Evolutionary conservation across 140 eudicot species (phyloP).

Genomic region (Bidens hawaiensis): DNA sequence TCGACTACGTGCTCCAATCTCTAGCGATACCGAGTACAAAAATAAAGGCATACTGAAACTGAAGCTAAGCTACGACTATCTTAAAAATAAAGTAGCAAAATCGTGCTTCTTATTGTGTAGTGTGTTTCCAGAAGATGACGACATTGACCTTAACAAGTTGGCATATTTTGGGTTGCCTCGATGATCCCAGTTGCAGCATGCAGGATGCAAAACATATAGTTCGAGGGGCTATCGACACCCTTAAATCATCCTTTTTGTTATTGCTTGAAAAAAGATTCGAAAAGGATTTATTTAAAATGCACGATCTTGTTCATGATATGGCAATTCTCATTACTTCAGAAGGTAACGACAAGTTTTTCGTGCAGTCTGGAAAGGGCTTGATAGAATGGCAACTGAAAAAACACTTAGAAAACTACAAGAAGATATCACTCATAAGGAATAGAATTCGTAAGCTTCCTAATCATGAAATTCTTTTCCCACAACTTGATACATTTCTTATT

Average conservation of each 20-base stretch:
- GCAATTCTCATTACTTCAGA: conserved; percentile 21
- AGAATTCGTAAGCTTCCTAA: conserved; percentile 5
- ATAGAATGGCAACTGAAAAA: conserved; percentile 11
- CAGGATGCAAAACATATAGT: conserved; percentile 15
- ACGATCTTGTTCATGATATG: conserved; percentile 38
- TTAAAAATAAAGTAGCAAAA: neutral
- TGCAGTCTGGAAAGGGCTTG: neutral
- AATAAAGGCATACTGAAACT: neutral
- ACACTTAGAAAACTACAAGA: neutral
- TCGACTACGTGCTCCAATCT: neutral
- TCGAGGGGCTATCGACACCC: neutral
- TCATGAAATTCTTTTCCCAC: conserved; percentile 14
- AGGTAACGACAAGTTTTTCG: neutral
- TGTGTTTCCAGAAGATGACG: conserved; percentile 20
- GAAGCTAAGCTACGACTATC: neutral
- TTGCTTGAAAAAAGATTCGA: too few species aligned
- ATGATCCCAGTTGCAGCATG: neutral
- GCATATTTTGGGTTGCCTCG: conserved; percentile 18
- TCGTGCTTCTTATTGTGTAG: conserved; percentile 30
- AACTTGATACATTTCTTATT: conserved; percentile 20
- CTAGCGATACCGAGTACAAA: neutral
- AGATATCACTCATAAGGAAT: conserved; percentile 6
- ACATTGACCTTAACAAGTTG: conserved; percentile 1
- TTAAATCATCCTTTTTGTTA: neutral
- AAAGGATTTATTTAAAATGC: conserved; percentile 20